Evolutionary conservation across 75 land plant species (phyloP), one percentile per base, ranked within the genome.

Genomic region (Adiantum capillusveneris): DNA sequence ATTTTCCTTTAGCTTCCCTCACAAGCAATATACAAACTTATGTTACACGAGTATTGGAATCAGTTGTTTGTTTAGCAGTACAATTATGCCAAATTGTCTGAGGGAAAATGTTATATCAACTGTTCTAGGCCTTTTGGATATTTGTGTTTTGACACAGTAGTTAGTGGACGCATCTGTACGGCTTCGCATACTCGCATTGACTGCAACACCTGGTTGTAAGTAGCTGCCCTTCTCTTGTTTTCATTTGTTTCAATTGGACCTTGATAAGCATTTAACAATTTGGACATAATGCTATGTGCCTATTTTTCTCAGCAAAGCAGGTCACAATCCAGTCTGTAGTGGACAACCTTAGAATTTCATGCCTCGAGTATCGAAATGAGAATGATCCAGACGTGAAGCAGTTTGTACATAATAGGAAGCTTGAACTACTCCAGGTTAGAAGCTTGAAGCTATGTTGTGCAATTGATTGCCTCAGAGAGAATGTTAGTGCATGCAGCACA

Each of bases 201-300:
- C 91, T 59, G 98, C 98, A 26, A 94, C 98, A 12, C 98, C 98
- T 31, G 98, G 98, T 70, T 84, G 98, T 94, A 84, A 80, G 96
- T 58, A 62, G n/a, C 39, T 21, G 44, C 0, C 31, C 37, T 61
- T 25, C 31, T 14, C 57, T 16, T 14, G 1, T 51, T 18, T 6
- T 51, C 53, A 11, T 51, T 22, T 51, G n/a, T 22, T 22, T 51
- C 22, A 22, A 25, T 29, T n/a, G n/a, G n/a, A n/a, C n/a, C n/a
- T n/a, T n/a, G n/a, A n/a, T n/a, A n/a, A n/a, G n/a, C n/a, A 18
- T 53, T 0, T 31, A 64, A 16, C 39, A 31, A 0, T 52, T n/a
- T 13, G 14, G 11, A 58, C 41, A 37, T 49, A 46, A 14, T 21
- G 44, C 1, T 53, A 22, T 25, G 6, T 37, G 24, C 16, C 42